Base-by-base conservation (phyloP, 2,329 filamentous ascomycete genomes). In the Penicillium sp. region DNA sequence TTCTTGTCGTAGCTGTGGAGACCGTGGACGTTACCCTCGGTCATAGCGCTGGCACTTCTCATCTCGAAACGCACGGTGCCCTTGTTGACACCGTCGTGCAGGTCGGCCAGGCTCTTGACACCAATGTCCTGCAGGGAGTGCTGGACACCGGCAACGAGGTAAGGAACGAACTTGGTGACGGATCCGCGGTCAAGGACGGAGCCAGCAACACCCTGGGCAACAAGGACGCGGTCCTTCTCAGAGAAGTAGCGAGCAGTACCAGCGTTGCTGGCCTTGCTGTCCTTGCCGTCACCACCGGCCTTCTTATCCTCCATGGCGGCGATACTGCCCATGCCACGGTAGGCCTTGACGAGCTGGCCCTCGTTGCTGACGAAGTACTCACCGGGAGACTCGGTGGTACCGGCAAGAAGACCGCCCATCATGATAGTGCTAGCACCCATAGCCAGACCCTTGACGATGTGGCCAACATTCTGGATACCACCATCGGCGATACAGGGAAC, bases 1-100 rank as follows among this genome's bases (percentile, higher is more conserved):
- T 97, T 99, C 89, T 99, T 99, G 82, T 97, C 94, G 74, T 96
- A 97, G 73, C 90, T 93, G 81, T 97, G 91, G 83, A 99, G 91
- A 56, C 86, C 85, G 79, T 97, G 95, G 59, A 99, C 92, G 72
- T 93, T 94, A 62, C 94, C 94, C 82, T 99, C 94, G 56, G 95
- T 83, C 83, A 96, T 91, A 48, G 94, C 94, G 75, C 91, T 96
- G 57, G 91, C 89, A 58, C 91, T 97, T 67, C 94, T 84, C 69
- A 97, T 82, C 82, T 99, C 94, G 72, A 99, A 99, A 68, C 94
- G 86, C 52, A 97, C 86, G 47, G 79, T 84, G 58, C 92, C 91
- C 32, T 85, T 81, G 63, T 80, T 77, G 29, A 96, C 92, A 63
- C 83, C 83, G 60, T 88, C 78, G 73, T 93, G 91, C 56, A 99